These are phyloP conservation scores for Magnusiomyces magnusii DNA, from an alignment of 1,139 yeast species.

Conservation along the genomic window DNA sequence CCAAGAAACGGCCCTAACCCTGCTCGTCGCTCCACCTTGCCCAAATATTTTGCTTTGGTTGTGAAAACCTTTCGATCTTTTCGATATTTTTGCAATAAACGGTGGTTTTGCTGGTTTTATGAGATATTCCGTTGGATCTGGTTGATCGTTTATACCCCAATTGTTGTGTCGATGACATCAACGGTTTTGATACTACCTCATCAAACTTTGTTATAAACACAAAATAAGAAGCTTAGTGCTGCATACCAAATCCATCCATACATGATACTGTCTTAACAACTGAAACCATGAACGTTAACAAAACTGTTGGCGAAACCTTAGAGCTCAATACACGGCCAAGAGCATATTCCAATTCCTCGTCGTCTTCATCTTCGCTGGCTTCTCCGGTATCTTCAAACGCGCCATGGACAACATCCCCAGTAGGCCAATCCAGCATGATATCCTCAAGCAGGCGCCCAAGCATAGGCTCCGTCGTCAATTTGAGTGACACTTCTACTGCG, in stretches of 20 bases:
- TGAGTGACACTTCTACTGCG: background rate
- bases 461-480: background rate
- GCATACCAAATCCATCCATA: too few species aligned
- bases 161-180: background rate
- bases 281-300: background rate
- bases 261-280: background rate
- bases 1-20: background rate
- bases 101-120: too few species aligned
- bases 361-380: conserved; percentile 24
- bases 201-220: background rate
- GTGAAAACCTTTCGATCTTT: too few species aligned
- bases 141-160: background rate
- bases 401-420: background rate
- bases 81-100: too few species aligned
- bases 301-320: background rate
- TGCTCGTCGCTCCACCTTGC: background rate
- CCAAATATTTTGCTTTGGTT: too few species aligned
- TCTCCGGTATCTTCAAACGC: conserved; percentile 15
- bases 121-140: background rate
- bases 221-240: too few species aligned
- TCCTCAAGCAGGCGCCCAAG: background rate
- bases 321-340: conserved; percentile 16
- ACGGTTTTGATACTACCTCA: background rate
- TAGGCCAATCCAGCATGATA: background rate
- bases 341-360: conserved; percentile 27